These are phyloP conservation scores for Verticillium albo-atrum DNA, from an alignment of 2,329 filamentous ascomycete genomes.

Conservation along the genomic window DNA sequence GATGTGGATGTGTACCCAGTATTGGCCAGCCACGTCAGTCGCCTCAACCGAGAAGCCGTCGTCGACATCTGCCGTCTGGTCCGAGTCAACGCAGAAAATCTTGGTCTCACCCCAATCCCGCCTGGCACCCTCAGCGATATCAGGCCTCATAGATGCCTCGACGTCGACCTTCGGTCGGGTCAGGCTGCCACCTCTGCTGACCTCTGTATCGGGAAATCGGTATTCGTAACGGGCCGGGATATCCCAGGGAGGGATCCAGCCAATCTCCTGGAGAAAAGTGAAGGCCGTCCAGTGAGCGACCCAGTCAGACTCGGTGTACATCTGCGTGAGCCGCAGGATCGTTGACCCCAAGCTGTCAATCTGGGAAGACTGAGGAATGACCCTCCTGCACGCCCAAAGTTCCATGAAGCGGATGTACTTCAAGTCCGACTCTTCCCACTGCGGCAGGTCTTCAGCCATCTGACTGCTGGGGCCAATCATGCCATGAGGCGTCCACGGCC, in stretches of 20 bases:
- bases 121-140: slow-evolving; percentile 46
- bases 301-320: slow-evolving; percentile 49
- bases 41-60: slow-evolving; percentile 71
- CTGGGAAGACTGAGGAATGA: slow-evolving; percentile 9
- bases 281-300: slow-evolving; percentile 46
- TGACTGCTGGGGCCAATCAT: slow-evolving; percentile 34
- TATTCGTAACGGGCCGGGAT: slow-evolving; percentile 59
- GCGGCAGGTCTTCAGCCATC: slow-evolving; percentile 2
- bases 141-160: slow-evolving; percentile 30
- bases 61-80: slow-evolving; percentile 66
- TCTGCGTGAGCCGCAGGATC: slow-evolving; percentile 56
- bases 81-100: slow-evolving; percentile 70
- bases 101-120: slow-evolving; percentile 52
- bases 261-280: slow-evolving; percentile 72
- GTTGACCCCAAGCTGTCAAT: slow-evolving; percentile 37
- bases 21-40: slow-evolving; percentile 46
- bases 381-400: slow-evolving; percentile 47
- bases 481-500: slow-evolving; percentile 46
- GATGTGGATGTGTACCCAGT: slow-evolving; percentile 75
- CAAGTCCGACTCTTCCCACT: slow-evolving; percentile 45
- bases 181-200: slow-evolving; percentile 38
- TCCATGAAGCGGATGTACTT: slow-evolving; percentile 65
- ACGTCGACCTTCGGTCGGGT: slow-evolving; percentile 24
- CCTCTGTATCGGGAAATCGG: slow-evolving; percentile 44
- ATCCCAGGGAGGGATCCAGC: slow-evolving; percentile 67